Base-by-base conservation (phyloP, 2,329 filamentous ascomycete species). In the Hypoxylon sp. region DNA sequence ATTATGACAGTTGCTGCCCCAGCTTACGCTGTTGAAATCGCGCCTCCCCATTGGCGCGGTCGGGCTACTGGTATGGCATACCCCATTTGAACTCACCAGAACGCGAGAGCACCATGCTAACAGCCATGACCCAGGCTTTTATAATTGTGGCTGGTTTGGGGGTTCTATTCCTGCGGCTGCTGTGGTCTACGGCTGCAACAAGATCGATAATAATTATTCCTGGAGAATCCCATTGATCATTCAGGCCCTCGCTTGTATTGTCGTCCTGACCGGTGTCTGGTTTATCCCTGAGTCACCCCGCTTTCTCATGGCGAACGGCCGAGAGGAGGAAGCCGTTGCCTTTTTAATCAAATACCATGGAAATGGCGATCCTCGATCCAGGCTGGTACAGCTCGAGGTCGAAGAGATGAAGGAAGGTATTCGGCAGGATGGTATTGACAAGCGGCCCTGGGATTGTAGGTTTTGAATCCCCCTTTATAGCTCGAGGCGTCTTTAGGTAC, bases 131-230 rank as follows among this genome's bases (percentile, higher is more conserved):
- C 9, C 34, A 76, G 79, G 80, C 30, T 80, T 86, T 76, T 86
- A 86, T 74, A 86, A 86, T 77, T 85, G 83, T 60, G 84, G 84
- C 59, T 86, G 82, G 82, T 86, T 85, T 57, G 83, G 83, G 43
- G 84, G 84, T 52, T 79, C 81, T 45, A 85, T 86, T 43, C 83
- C 84, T 2, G 84, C 84, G 1, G 82, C 84, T 11, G 79, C 81
- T 36, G 76, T 86, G 36, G 83, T 83, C n/a, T 86, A 80, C 63
- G 84, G 83, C 28, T 80, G 77, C 73, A 82, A 82, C 68, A 77
- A 74, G 41, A 84, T 86, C 60, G 57, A 77, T 38, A 83, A 67
- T 74, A 74, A 84, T 76, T 84, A 79, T 73, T 79, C 82, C 5
- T 86, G 83, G 83, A 80, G 83, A n/a, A 80, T 85, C 67, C 83